Evolutionary conservation across 1,139 yeast genomes (phyloP), one percentile per base, ranked within the genome.

Genomic region (Yamadazyma jaroonii): DNA sequence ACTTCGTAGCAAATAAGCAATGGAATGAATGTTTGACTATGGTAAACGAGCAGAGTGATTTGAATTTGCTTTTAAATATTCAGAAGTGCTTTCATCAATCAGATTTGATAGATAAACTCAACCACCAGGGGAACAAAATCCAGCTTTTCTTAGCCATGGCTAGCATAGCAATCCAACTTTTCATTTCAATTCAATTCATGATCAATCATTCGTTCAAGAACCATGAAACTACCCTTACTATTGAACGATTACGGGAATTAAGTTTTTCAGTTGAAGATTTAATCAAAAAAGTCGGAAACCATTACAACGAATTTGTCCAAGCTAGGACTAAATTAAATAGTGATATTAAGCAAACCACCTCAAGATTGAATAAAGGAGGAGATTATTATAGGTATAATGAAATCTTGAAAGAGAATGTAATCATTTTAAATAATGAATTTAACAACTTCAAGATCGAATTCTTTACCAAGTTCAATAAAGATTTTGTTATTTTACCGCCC

Each of bases 51-150:
- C 32, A 24, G 5, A 43, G 33, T 35, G 64, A 59, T 36, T 37
- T 57, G 3, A 45, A 51, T 13, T 28, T 57, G 8, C 39, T 59
- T 14, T 41, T 59, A 25, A 50, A 45, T 30, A 48, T 56, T 27
- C 64, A 56, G 38, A 43, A 48, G 12, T 59, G 64, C 38, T 52
- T 47, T 34, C 51, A 55, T 38, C 54, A 53, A 26, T 53, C 57
- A 3, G 52, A 52, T 41, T 32, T 50, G 10, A 25, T 45, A 9
- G 47, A 50, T 25, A 41, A 46, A 12, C 32, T 42, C 6, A 27
- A 30, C 9, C 5, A 10, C 9, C 24, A 31, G 10, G 40, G 37
- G n/a, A 35, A 32, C 14, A 25, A 39, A 39, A 33, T 43, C 35
- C 40, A 40, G 11, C 38, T 38, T 7, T 12, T 42, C 3, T 48